Evolutionary conservation across 495 filamentous ascomycete species (phyloP).

Genomic region (Penicillium tannophilum): DNA sequence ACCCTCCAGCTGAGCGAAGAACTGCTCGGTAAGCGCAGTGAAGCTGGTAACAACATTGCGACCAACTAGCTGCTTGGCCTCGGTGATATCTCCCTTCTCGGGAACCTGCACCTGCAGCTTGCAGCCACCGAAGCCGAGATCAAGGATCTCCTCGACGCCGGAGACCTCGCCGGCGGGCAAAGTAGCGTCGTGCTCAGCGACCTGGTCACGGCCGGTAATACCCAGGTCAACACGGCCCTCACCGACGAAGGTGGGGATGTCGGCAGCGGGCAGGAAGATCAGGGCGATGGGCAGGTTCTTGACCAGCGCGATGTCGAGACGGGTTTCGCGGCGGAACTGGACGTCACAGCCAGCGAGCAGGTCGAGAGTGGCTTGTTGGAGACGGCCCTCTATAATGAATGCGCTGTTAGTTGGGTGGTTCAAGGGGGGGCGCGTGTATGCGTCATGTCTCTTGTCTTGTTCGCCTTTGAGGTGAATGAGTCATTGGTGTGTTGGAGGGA

Average conservation of each 20-base stretch:
- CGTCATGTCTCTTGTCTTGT: conserved; percentile 7
- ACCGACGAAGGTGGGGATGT: conserved; percentile 96
- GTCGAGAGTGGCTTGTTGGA: conserved; percentile 82
- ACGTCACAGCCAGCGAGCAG: conserved; percentile 92
- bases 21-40: conserved; percentile 73
- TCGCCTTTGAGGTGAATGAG: conserved; percentile 19
- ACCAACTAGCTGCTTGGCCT: conserved; percentile 79
- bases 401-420: conserved; percentile 27
- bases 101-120: conserved; percentile 96
- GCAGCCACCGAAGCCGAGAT: conserved; percentile 87
- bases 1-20: conserved; percentile 77
- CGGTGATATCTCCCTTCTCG: conserved; percentile 71
- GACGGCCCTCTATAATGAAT: conserved; percentile 73
- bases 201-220: conserved; percentile 91
- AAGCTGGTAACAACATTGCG: conserved; percentile 96
- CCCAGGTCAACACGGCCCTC: conserved; percentile 92
- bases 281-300: conserved; percentile 94
- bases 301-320: conserved; percentile 94
- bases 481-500: conserved; percentile 19
- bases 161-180: conserved; percentile 58
- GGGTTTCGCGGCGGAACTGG: conserved; percentile 89
- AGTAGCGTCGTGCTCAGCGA: conserved; percentile 83
- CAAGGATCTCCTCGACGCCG: conserved; percentile 79
- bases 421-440: conserved; percentile 9
- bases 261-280: conserved; percentile 94